phyloP scores from a whole-genome alignment of 257 asterid genomes.

The Salvia splendens region DNA sequence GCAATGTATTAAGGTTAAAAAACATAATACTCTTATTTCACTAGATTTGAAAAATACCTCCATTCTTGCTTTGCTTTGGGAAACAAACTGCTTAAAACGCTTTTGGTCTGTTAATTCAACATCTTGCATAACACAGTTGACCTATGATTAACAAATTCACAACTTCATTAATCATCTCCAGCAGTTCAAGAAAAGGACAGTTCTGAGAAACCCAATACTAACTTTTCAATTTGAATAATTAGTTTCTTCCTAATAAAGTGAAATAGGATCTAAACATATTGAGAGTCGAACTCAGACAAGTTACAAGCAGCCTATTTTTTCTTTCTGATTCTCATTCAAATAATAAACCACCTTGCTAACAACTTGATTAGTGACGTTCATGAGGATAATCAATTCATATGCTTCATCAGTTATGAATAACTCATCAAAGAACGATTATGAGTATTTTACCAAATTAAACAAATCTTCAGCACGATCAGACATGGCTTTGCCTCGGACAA shows the following conservation, averaged over 20 bases:
- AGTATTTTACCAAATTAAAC: slow-evolving; percentile 68
- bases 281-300: background rate
- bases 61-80: slow-evolving; percentile 97
- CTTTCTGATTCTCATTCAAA: background rate
- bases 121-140: slow-evolving; percentile 83
- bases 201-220: background rate
- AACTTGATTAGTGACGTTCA: slow-evolving; percentile 13
- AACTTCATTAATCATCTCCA: slow-evolving; percentile 31
- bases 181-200: slow-evolving; percentile 2
- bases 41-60: slow-evolving; percentile 59
- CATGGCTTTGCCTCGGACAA: slow-evolving; percentile 95
- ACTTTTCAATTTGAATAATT: slow-evolving; percentile 1
- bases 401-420: slow-evolving; percentile 22
- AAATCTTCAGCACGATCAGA: slow-evolving; percentile 85
- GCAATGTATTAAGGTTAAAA: slow-evolving; percentile 17
- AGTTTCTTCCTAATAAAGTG: background rate
- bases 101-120: slow-evolving; percentile 91
- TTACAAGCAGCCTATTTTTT: background rate
- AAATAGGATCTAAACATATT: background rate
- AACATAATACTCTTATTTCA: slow-evolving; percentile 10
- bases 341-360: slow-evolving; percentile 10
- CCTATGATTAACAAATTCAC: slow-evolving; percentile 49
- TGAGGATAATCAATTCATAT: slow-evolving; percentile 8
- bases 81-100: slow-evolving; percentile 96
- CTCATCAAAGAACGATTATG: slow-evolving; percentile 8